Evolutionary conservation across 2,329 filamentous ascomycete genomes (phyloP), one percentile per base, ranked within the genome.

Genomic region (Diplodia mutila): DNA sequence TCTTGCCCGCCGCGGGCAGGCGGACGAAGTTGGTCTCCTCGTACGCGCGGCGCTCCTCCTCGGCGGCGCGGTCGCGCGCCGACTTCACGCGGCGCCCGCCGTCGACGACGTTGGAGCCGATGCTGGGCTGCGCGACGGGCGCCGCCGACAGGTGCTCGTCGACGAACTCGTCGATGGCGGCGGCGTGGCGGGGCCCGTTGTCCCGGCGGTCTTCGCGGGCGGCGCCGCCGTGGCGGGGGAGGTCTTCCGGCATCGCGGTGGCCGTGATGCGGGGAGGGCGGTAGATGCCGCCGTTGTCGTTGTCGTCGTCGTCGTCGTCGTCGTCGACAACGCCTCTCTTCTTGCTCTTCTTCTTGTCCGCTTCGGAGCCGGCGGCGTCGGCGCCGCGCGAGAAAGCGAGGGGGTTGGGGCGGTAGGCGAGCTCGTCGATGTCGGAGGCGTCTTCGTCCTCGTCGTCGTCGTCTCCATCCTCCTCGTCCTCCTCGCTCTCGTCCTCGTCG

Each of bases 21-120:
- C 95, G 91, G 18, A 92, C 88, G 75, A 97, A 94, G 81, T 99
- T 97, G 72, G 85, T 86, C 81, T 99, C 95, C 83, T 99, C 95
- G 81, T 97, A 99, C 57, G 91, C 87, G 68, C 86, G 86, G 66
- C 91, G 85, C 81, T 97, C 94, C 1, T 86, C 86, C 78, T 98
- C 94, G 49, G 88, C 87, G 70, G 88, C 88, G 67, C 91, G 87
- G 76, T 97, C 91, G 39, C 88, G 85, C 16, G 89, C 87, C 5
- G 91, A 92, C 84, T 94, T 95, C 74, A 89, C 88, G 77, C 88
- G 88, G 70, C 94, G 88, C 39, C 95, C 95, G 61, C 91, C 90
- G 59, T 89, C 85, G 4, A 90, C 84, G 72, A 97, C 96, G 21
- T 92, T 97, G 67, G 91, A 95, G 69, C 95, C 96, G 73, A 99